These are phyloP conservation scores for Ceratocystis destructans DNA, from an alignment of 2,329 filamentous ascomycete genomes.

Conservation along the genomic window DNA sequence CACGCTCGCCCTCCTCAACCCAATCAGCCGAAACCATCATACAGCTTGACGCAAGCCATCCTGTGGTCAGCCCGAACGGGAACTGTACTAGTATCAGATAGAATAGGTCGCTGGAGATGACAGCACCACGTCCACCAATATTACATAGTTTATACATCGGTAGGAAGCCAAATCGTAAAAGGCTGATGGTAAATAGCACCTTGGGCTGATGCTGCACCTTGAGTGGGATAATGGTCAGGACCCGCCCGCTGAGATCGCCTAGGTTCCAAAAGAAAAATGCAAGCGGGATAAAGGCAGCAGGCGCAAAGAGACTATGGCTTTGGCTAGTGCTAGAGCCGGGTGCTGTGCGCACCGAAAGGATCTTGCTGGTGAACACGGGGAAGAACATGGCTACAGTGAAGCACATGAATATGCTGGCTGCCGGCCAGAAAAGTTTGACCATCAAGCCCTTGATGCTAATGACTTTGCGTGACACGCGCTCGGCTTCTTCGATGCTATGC, in stretches of 20 bases:
- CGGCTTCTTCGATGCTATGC: conserved; percentile 38
- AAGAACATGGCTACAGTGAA: conserved; percentile 87
- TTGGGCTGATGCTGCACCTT: conserved; percentile 49
- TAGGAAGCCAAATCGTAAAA: conserved; percentile 56
- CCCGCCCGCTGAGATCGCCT: conserved; percentile 67
- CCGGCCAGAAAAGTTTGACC: conserved; percentile 64
- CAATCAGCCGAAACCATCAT: conserved; percentile 84
- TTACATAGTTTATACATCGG: conserved; percentile 88
- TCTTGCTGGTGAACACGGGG: conserved; percentile 74
- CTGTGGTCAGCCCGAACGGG: conserved; percentile 71
- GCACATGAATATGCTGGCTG: conserved; percentile 62
- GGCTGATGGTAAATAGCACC: conserved; percentile 51
- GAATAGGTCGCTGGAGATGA: conserved; percentile 68
- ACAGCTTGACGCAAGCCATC: conserved; percentile 70
- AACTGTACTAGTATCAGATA: conserved; percentile 76
- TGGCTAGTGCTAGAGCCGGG: conserved; percentile 13
- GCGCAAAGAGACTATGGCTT: conserved; percentile 48
- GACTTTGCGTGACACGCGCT: conserved; percentile 37
- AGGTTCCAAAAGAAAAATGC: conserved; percentile 89
- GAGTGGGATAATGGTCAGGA: conserved; percentile 46
- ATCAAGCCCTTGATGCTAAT: conserved; percentile 51
- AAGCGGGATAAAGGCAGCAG: conserved; percentile 72
- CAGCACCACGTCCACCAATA: conserved; percentile 59
- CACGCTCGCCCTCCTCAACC: conserved; percentile 69
- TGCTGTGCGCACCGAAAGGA: conserved; percentile 30